Evolutionary conservation across 768 basidiomycete genomes (phyloP).

Genomic region (Suillus occidentalis): DNA sequence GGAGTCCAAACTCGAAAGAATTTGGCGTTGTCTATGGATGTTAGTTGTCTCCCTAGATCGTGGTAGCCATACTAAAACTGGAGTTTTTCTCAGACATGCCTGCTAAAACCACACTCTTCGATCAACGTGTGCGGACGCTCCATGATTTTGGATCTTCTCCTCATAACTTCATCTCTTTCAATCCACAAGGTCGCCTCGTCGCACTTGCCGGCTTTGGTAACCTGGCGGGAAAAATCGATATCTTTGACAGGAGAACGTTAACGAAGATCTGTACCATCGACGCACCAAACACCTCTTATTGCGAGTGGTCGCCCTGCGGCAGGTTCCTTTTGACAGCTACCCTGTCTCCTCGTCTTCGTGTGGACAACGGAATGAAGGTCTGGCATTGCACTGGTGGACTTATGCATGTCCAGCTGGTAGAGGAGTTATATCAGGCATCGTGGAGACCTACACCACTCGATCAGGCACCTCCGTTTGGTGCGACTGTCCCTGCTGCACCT

Average conservation of each 20-base stretch:
- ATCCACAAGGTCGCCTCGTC: constrained; percentile 86
- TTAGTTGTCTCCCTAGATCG: constrained; percentile 42
- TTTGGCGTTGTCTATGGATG: constrained; percentile 97
- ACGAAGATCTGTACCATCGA: constrained; percentile 78
- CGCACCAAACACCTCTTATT: constrained; percentile 90
- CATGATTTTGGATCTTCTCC: constrained; percentile 91
- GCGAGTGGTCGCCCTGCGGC: constrained; percentile 95
- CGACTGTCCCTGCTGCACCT: constrained; percentile 66
- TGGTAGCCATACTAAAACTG: neutral
- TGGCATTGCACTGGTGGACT: constrained; percentile 91
- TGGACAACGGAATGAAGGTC: constrained; percentile 96
- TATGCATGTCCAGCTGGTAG: constrained; percentile 77
- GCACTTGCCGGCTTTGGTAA: constrained; percentile 96
- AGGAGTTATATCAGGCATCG: constrained; percentile 87
- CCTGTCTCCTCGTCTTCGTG: constrained; percentile 90
- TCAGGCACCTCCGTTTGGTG: constrained; percentile 65
- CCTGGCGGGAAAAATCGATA: constrained; percentile 89
- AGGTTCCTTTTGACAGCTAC: constrained; percentile 93
- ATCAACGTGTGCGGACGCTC: constrained; percentile 81
- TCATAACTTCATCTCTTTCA: constrained; percentile 92
- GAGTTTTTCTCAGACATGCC: constrained; percentile 72
- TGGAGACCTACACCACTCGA: constrained; percentile 81
- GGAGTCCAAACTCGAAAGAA: constrained; percentile 97
- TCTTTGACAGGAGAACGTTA: constrained; percentile 86
- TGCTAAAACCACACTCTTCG: constrained; percentile 89